phyloP scores from a whole-genome alignment of 2,329 filamentous ascomycete species.

The Botrytis cinerea region DNA sequence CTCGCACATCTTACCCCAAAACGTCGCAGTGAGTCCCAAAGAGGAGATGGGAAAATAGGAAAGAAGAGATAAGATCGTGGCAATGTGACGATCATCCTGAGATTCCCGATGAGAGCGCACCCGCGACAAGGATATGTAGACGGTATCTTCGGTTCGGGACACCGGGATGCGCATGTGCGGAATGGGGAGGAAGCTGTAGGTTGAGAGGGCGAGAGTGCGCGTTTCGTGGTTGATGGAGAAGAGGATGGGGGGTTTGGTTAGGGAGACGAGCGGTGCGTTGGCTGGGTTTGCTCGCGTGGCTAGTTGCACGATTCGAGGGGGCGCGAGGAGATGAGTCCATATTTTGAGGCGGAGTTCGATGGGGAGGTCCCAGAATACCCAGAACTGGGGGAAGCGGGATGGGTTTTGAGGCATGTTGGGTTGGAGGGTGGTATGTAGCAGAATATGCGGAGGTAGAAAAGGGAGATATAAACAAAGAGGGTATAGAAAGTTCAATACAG shows the following conservation, averaged over 20 bases:
- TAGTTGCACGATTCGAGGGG: conserved; percentile 7
- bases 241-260: background rate
- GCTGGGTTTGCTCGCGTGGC: background rate
- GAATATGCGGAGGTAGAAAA: background rate
- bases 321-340: background rate
- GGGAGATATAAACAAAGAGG: background rate
- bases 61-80: background rate
- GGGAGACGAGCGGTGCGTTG: background rate
- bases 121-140: background rate
- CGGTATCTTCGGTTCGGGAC: background rate
- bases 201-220: background rate
- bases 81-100: background rate
- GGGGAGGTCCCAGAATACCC: background rate
- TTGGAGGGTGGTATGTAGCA: background rate
- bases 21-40: background rate
- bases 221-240: conserved; percentile 17
- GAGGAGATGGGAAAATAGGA: background rate
- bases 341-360: background rate
- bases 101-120: too few relatives aligned
- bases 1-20: background rate
- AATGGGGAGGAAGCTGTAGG: background rate
- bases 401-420: background rate
- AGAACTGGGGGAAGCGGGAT: background rate
- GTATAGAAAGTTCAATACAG: too few relatives aligned
- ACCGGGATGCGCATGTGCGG: background rate